Evolutionary conservation across 805 yeast species (phyloP).

Genomic region (Candida tibetensis): DNA sequence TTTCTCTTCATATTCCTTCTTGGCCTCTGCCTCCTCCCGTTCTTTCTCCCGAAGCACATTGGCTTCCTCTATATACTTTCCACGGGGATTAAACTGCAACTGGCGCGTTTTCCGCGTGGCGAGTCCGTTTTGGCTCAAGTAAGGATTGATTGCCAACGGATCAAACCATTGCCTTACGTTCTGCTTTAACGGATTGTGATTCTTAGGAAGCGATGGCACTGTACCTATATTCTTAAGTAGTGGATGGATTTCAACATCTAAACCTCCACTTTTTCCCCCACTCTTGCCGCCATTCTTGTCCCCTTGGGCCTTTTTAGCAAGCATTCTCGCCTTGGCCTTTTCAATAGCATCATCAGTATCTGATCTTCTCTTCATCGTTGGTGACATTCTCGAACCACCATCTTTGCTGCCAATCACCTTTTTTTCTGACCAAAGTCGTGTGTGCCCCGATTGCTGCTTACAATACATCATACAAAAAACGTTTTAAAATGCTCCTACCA

Average conservation of each 20-base stretch:
- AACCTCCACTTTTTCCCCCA: conserved; percentile 22
- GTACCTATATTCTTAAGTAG: conserved; percentile 28
- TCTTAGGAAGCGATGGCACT: conserved; percentile 23
- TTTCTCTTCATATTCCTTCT: conserved; percentile 24
- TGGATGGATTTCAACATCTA: conserved; percentile 38
- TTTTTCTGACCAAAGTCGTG: too few species aligned
- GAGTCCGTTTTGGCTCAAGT: conserved; percentile 25
- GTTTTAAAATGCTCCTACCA: too few species aligned
- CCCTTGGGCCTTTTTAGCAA: conserved; percentile 4
- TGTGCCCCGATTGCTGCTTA: too few species aligned
- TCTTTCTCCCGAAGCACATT: conserved; percentile 45
- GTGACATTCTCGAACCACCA: too few species aligned
- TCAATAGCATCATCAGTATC: conserved; percentile 7
- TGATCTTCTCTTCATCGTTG: conserved; percentile 1
- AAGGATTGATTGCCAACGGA: conserved; percentile 36
- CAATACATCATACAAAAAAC: too few species aligned
- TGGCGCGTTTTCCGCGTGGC: conserved; percentile 25
- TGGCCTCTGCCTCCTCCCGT: conserved; percentile 27
- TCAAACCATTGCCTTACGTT: conserved; percentile 29
- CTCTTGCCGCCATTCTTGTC: not conserved
- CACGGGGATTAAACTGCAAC: conserved; percentile 55
- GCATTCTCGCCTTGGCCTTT: conserved; percentile 9
- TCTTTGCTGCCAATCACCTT: too few species aligned
- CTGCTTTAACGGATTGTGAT: conserved; percentile 30
- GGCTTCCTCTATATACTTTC: conserved; percentile 60